Evolutionary conservation across 345 rosid genomes (phyloP), one percentile per base, ranked within the genome.

Genomic region (Boechera stricta): DNA sequence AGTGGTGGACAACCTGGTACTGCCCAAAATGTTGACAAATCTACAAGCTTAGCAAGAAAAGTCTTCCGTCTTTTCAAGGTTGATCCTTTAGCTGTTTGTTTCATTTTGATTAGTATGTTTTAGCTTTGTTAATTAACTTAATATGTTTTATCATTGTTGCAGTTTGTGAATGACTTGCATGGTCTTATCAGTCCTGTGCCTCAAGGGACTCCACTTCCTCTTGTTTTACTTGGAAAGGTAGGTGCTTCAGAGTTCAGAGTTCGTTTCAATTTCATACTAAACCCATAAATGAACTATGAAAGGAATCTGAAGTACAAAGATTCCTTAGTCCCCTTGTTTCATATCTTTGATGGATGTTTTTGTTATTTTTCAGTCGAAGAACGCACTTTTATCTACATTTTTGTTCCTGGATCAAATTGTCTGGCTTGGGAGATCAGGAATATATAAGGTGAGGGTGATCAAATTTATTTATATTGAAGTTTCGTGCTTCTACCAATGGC

Each of bases 11-110:
- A 88, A 74, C 86, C 99, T 74, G 97, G 99, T 76, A 91, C 97
- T 0, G 97, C 99, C 29, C 99, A 96, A 84, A 90, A 80, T 77
- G 98, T 96, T 57, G 98, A 96, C 81, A 96, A 90, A 77, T 85
- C 90, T 5, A 96, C 99, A 65, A 93, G 91, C 85, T 86, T 96
- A 86, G 99, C 99, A 0, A 79, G 99, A 69, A 96, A 96, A 83
- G 98, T 96, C 77, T 96, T 96, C 78, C 98, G 99, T 76, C 94
- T 96, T 71, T 89, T 88, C 65, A 96, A 93, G 98, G 99, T 92
- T n/a, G 6, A 41, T n/a, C 44, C 57, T 29, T 58, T 18, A 45
- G 21, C 36, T 63, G 12, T 33, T 28, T 41, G 10, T 41, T 1
- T 4, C 44, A 47, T 16, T 47, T 47, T 47, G 9, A 47, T 47